Conservation (phyloP, 768 basidiomycete species). For the Strobilomyces echinocephalus region DNA sequence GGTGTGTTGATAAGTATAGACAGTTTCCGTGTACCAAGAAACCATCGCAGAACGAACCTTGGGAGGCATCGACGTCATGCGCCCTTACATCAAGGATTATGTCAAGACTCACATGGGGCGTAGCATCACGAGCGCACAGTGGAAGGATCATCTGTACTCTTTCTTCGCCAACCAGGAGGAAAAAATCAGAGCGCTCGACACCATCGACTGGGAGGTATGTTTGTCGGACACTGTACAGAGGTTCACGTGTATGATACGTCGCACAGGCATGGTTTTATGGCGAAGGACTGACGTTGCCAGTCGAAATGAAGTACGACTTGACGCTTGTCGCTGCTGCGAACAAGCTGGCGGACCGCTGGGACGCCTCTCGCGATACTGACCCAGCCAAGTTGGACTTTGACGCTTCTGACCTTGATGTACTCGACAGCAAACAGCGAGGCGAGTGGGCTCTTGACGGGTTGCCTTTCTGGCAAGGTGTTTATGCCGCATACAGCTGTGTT, state of each 20-base stretch:
- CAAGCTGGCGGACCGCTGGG: slow-evolving; percentile 50
- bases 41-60: slow-evolving; percentile 40
- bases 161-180: slow-evolving; percentile 44
- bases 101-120: slow-evolving; percentile 50
- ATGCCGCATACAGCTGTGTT: slow-evolving; percentile 42
- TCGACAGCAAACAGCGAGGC: slow-evolving; percentile 52
- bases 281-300: slow-evolving; percentile 46
- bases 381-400: slow-evolving; percentile 38
- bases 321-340: slow-evolving; percentile 50
- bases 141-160: slow-evolving; percentile 53
- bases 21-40: not conserved
- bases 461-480: not conserved
- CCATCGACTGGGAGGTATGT: slow-evolving; percentile 55
- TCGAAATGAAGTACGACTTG: slow-evolving; percentile 48
- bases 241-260: not conserved
- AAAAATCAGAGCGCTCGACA: slow-evolving; percentile 45
- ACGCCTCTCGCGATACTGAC: slow-evolving; percentile 37
- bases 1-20: slow-evolving; percentile 37
- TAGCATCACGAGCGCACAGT: slow-evolving; percentile 54
- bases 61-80: slow-evolving; percentile 52
- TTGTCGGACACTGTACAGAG: not conserved
- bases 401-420: slow-evolving; percentile 40
- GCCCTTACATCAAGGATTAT: slow-evolving; percentile 55
- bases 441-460: not conserved
- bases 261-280: slow-evolving; percentile 54